Evolutionary conservation across 2,329 filamentous ascomycete species (phyloP).

Genomic region (Colletotrichum melonis): DNA sequence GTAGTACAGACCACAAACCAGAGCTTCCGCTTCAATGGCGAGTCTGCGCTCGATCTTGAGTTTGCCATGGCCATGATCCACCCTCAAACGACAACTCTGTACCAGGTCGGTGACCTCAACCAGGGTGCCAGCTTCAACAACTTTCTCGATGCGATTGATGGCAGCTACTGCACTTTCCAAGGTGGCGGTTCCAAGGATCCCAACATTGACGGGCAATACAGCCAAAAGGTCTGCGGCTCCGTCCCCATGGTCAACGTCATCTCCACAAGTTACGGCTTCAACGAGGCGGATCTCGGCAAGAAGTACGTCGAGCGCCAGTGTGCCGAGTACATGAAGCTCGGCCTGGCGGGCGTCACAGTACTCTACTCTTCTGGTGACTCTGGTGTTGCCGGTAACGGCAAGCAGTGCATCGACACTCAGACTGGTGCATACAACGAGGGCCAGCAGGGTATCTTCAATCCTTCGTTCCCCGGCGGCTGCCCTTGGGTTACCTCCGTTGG

Average conservation of each 20-base stretch:
- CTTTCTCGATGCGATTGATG: conserved; percentile 59
- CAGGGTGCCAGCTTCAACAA: conserved; percentile 55
- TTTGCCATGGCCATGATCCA: conserved; percentile 65
- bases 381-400: conserved; percentile 55
- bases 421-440: conserved; percentile 47
- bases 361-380: conserved; percentile 63
- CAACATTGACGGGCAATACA: conserved; percentile 52
- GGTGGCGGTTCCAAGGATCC: conserved; percentile 50
- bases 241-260: conserved; percentile 62
- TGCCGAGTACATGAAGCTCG: conserved; percentile 68
- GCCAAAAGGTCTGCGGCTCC: conserved; percentile 56
- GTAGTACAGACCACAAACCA: conserved; percentile 50
- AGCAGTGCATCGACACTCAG: conserved; percentile 47
- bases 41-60: conserved; percentile 66
- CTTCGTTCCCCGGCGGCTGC: conserved; percentile 58
- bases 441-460: conserved; percentile 53
- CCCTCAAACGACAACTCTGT: conserved; percentile 62
- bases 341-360: conserved; percentile 61
- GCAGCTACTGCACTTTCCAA: conserved; percentile 54
- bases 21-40: conserved; percentile 47
- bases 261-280: conserved; percentile 64
- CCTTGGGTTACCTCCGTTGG: conserved; percentile 64
- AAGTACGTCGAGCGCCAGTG: conserved; percentile 64
- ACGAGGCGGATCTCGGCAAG: conserved; percentile 60
- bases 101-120: conserved; percentile 52